Base-by-base conservation (phyloP, 1,284 basidiomycete species). In the Fomitiporia mediterranea region DNA sequence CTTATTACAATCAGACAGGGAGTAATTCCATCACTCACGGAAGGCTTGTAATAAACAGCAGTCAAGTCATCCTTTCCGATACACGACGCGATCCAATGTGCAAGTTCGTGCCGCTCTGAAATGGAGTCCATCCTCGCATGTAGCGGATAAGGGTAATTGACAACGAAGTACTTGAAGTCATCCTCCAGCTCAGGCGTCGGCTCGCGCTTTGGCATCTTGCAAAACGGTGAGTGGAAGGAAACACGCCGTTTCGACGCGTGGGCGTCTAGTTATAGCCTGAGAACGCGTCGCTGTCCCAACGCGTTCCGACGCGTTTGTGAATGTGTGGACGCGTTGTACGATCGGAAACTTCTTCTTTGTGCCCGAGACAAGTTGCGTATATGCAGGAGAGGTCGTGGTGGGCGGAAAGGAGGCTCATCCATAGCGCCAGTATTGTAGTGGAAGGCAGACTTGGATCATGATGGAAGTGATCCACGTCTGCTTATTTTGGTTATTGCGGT, bases 11-110 rank as follows among this genome's bases (percentile, higher is more conserved):
- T n/a, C n/a, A n/a, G n/a, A n/a, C n/a, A n/a, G n/a, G n/a, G n/a
- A n/a, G n/a, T n/a, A n/a, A n/a, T n/a, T n/a, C n/a, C n/a, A n/a
- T n/a, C 6, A 73, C 80, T 55, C 60, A 86, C 86, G 50, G 70
- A 78, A 0, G 86, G 84, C 61, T 85, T 86, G 65, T 84, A 73
- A 61, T 79, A 80, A 21, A 89, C 71, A 2, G 79, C 78, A 51
- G 74, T 70, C 38, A 88, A 67, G 13, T 73, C 66, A 0, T 79
- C 66, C 37, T 69, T 67, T 13, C 75, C 75, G 55, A 82, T 74
- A 60, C 74, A 75, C 52, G 75, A 77, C 0, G 83, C 82, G n/a
- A 89, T 72, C 86, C 86, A 89, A 55, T 71, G 73, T 5, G 77
- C 76, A 60, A 83, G 81, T 5, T 70, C 67, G 39, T 74, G 72